Conservation (phyloP, 805 yeast genomes). For the Barnettozyma sp. region DNA sequence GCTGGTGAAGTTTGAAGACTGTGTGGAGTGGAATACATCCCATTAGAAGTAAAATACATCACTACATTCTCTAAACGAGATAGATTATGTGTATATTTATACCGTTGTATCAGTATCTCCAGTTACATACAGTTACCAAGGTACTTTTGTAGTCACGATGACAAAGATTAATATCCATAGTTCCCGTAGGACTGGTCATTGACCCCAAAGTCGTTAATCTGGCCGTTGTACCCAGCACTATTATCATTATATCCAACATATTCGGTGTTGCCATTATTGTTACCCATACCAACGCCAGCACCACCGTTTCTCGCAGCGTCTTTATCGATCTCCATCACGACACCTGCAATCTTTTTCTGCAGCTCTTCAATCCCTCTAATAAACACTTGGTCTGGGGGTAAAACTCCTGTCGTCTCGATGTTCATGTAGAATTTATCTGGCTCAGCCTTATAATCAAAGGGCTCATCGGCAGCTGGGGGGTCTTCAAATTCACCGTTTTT, state of each 20-base stretch:
- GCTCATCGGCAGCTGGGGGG: conserved; percentile 81
- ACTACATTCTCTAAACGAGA: too few relatives aligned
- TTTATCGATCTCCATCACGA: conserved; percentile 59
- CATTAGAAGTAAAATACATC: conserved; percentile 17
- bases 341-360: conserved; percentile 85
- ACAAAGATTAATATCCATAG: too few relatives aligned
- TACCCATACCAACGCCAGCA: background rate
- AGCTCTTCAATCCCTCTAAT: conserved; percentile 75
- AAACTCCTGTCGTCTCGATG: conserved; percentile 87
- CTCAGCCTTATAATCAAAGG: conserved; percentile 75
- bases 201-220: background rate
- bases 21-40: conserved; percentile 64
- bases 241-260: conserved; percentile 19
- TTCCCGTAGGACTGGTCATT: background rate
- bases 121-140: too few relatives aligned
- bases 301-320: conserved; percentile 23
- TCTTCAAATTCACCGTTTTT: conserved; percentile 94
- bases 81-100: too few relatives aligned
- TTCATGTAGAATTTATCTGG: conserved; percentile 81
- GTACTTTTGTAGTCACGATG: too few relatives aligned
- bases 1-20: conserved; percentile 67
- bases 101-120: too few relatives aligned
- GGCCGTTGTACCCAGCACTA: conserved; percentile 19
- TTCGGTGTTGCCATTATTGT: conserved; percentile 4
- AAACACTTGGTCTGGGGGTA: conserved; percentile 86